Percentiles rank a stretch among this genome's conserved stretches.
phyloP scores from a whole-genome alignment of 164 flowering plant genomes.

The Dillenia turbinata region DNA sequence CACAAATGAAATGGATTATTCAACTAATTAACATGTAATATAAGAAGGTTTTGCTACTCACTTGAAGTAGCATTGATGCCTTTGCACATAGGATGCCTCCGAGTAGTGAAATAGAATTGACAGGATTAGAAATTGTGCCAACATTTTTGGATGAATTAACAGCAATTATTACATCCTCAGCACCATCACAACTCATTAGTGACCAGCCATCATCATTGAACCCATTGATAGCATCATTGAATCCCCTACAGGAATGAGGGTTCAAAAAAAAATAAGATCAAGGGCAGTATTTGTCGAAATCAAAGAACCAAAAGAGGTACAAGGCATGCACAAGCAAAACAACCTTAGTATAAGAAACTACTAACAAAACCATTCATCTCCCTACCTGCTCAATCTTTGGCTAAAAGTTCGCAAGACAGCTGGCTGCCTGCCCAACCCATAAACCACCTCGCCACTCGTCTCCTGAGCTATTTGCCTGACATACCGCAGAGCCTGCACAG shows the following conservation, averaged over 20 bases:
- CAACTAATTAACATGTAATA: too few relatives aligned
- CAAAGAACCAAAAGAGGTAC: not conserved
- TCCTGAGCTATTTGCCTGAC: constrained; percentile 92
- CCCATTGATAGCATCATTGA: constrained; percentile 89
- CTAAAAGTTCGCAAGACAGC: constrained; percentile 91
- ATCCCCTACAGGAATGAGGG: constrained; percentile 50
- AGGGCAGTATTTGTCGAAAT: too few relatives aligned
- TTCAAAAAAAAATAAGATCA: not conserved
- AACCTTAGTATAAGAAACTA: not conserved
- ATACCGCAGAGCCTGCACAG: constrained; percentile 68
- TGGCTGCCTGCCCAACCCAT: constrained; percentile 91
- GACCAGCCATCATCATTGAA: constrained; percentile 96
- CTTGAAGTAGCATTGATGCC: constrained; percentile 95
- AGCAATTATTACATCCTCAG: constrained; percentile 74
- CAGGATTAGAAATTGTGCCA: constrained; percentile 26
- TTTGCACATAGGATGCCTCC: constrained; percentile 92
- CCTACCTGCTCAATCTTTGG: constrained; percentile 86
- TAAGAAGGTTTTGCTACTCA: constrained; percentile 23
- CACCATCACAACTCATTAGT: constrained; percentile 61
- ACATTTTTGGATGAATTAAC: constrained; percentile 62
- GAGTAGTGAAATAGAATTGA: constrained; percentile 40
- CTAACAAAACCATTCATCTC: not conserved
- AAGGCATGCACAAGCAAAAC: not conserved
- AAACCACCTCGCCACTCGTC: constrained; percentile 80
- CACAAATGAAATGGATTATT: too few relatives aligned